phyloP scores from a whole-genome alignment of 306 rosid species.

The Vicia sativa region DNA sequence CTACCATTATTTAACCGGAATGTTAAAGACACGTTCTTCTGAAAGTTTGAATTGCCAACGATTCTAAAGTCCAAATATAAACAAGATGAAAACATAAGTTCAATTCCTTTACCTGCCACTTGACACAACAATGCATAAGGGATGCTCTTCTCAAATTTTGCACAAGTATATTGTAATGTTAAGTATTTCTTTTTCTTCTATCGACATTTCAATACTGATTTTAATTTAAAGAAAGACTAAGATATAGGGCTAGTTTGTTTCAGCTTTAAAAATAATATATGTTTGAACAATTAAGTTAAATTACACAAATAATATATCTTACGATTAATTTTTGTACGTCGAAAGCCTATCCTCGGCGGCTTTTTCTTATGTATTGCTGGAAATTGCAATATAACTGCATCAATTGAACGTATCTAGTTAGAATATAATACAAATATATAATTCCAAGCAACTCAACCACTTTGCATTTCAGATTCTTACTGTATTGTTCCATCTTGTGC shows the following conservation, averaged over 20 bases:
- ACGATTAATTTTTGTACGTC: conserved; percentile 86
- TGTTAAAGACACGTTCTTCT: background rate
- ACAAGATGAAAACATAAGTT: conserved; percentile 25
- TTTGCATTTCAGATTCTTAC: conserved; percentile 51
- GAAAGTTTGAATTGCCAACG: background rate
- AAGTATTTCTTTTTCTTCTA: background rate
- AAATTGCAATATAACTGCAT: conserved; percentile 83
- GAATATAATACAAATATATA: conserved; percentile 34
- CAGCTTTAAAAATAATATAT: too few species aligned
- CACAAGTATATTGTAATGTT: conserved; percentile 1
- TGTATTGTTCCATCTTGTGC: conserved; percentile 93
- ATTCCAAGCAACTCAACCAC: conserved; percentile 1
- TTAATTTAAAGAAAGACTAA: background rate
- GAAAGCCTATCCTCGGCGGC: conserved; percentile 82
- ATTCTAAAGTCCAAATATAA: background rate
- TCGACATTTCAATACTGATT: background rate
- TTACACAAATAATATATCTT: conserved; percentile 47
- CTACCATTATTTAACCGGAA: conserved; percentile 49
- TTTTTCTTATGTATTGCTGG: conserved; percentile 81
- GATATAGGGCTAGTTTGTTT: too few species aligned
- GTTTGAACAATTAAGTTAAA: background rate
- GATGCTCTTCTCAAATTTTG: conserved; percentile 86
- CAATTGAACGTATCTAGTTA: conserved; percentile 33
- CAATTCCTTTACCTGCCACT: conserved; percentile 76
- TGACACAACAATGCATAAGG: conserved; percentile 87